Base-by-base conservation (phyloP, 805 yeast genomes). In the Kazachstania martiniae region DNA sequence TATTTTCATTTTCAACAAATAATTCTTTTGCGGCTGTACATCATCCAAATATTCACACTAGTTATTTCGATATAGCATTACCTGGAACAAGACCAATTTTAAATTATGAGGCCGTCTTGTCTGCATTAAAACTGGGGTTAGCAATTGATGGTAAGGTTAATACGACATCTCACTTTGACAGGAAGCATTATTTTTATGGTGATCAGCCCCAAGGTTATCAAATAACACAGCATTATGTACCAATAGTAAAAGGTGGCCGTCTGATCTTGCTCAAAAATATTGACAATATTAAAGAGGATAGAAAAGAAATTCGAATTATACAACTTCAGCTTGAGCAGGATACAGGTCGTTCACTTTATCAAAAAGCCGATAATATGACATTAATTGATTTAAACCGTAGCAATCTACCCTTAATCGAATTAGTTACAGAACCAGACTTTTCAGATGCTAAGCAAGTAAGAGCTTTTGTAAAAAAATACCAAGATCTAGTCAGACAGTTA, bases 181-280 rank as follows among this genome's bases (percentile, higher is more conserved):
- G 98, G 43, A 91, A 91, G 56, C 98, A 91, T 53, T 91, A 91
- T 54, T 86, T 91, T 56, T 91, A 91, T 54, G 89, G 87, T 1
- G 98, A 91, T 55, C 97, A 91, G 53, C 98, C 98, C 0, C 58
- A 81, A 33, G 98, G 98, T 1, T 91, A 86, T 57, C 98, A 91
- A 53, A 80, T 91, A 31, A 91, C 98, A 0, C 98, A 91, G 57
- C 82, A 74, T 49, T 84, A 70, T 51, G 66, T 67, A 22, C 96
- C 97, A 1, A 62, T 83, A 29, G 91, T 95, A 2, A 61, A 55
- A 21, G 65, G 72, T 30, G 98, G 98, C 0, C 41, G 33, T 14
- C 29, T 89, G 19, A 51, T 51, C 15, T 52, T 89, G 25, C 50
- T 46, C 8, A 55, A 59, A 16, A 57, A 67, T 22, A 62, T 65